Evolutionary conservation across 805 yeast species (phyloP), one percentile per base, ranked within the genome.

Genomic region (Cyberlindnera maclurae): DNA sequence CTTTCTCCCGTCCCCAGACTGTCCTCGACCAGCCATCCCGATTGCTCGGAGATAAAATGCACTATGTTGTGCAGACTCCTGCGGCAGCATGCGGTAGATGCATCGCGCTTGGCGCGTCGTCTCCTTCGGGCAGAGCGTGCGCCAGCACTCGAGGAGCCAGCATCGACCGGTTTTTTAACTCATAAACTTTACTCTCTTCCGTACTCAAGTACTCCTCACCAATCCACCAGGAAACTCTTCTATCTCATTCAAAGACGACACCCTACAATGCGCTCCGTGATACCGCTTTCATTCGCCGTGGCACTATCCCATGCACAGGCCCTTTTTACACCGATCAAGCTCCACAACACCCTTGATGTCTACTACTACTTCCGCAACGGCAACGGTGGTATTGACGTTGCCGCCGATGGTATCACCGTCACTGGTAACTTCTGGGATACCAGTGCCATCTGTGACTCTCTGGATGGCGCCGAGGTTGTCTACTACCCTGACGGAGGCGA

Each of bases 361-460:
- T 41, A 41, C 37, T 54, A 47, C 40, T 51, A 48, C 42, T 52
- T 54, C 41, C 40, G 42, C 36, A 29, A n/a, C 11, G 47, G 50
- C 17, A 29, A 33, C 12, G 54, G 45, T 13, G 20, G 38, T 12
- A 43, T 46, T 16, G 16, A 26, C 9, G 15, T 38, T 15, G 27
- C 24, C 17, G 20, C 28, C 16, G 44, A 43, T 8, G 57, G 55
- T 31, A 40, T 54, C 29, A 15, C 35, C 2, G 39, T 49, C 22
- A 34, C 39, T 9, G 52, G 50, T 8, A 34, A 38, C 17, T 43
- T 41, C 24, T 16, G 41, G 5, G 26, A 47, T 6, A 36, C 41
- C 10, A 40, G 37, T 12, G 49, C 37, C 2, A 15, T 35, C 12
- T 50, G 55, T 31, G 29, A 38, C 10, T 36, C 44, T 1, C 36